Evolutionary conservation across 2,329 filamentous ascomycete species (phyloP).

Genomic region (Rosellinia necatrix): DNA sequence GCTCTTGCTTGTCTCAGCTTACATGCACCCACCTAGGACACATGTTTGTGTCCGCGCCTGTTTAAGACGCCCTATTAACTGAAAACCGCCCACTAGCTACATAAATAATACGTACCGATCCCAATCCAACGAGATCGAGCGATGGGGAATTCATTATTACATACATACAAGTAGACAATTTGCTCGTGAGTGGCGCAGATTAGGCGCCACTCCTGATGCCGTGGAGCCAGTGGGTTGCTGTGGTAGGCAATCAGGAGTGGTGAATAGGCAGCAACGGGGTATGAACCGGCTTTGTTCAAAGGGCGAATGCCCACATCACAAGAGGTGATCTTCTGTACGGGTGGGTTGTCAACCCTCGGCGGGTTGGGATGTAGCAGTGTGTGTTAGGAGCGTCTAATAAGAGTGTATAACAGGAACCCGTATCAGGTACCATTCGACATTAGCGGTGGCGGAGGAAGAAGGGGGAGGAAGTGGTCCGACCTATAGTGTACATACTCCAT

Average conservation of each 20-base stretch:
- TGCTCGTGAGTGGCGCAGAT: neutral
- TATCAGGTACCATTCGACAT: neutral
- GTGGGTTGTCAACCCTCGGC: slow-evolving; percentile 8
- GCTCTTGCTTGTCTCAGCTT: slow-evolving; percentile 23
- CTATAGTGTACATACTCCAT: too few relatives aligned
- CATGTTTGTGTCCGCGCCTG: slow-evolving; percentile 2
- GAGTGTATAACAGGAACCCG: too few relatives aligned
- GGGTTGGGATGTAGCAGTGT: too few relatives aligned
- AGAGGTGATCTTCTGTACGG: slow-evolving; percentile 10
- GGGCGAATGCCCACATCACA: neutral
- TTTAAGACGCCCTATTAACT: slow-evolving; percentile 11
- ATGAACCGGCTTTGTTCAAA: slow-evolving; percentile 10
- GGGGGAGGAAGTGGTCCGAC: slow-evolving; percentile 1
- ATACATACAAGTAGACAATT: neutral
- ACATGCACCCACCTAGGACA: slow-evolving; percentile 15
- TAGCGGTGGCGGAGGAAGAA: neutral
- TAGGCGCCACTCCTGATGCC: slow-evolving; percentile 6
- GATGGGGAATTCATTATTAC: slow-evolving; percentile 1
- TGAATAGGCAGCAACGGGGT: too few relatives aligned
- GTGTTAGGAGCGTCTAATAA: too few relatives aligned
- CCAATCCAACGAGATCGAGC: neutral
- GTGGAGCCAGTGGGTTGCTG: slow-evolving; percentile 4
- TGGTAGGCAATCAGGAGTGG: neutral
- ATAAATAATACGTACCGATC: too few relatives aligned
- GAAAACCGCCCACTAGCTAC: neutral